A percentile compares a stretch with the other conserved stretches of the same genome.
Evolutionary conservation across 2,329 filamentous ascomycete species (phyloP).

Genomic region (Monilinia fructicola): DNA sequence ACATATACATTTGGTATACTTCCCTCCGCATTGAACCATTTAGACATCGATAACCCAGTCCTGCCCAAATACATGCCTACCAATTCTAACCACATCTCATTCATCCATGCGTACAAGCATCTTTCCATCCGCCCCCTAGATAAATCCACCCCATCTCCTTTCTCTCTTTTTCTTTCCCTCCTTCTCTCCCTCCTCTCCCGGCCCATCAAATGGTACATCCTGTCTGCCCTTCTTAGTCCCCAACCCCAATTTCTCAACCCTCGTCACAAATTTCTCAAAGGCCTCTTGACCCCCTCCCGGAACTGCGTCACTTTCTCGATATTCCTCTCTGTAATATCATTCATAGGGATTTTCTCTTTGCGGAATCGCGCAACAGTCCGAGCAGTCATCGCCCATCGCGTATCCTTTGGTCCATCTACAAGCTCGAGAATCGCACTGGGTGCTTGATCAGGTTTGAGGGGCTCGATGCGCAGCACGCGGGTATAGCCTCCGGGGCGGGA

Average conservation of each 20-base stretch:
- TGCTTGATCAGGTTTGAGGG: constrained; percentile 82
- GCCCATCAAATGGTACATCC: constrained; percentile 30
- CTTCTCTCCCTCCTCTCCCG: constrained; percentile 15
- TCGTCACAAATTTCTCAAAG: constrained; percentile 64
- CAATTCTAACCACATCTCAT: background rate
- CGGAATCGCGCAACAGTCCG: constrained; percentile 71
- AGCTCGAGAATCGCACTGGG: constrained; percentile 89
- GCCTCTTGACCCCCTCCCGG: constrained; percentile 64
- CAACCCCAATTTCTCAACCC: constrained; percentile 43
- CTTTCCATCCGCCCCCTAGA: background rate
- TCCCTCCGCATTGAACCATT: background rate
- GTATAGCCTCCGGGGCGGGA: constrained; percentile 86
- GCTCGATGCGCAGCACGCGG: constrained; percentile 87
- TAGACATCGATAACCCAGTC: constrained; percentile 26
- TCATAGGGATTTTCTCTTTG: constrained; percentile 56
- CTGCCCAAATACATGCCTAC: background rate
- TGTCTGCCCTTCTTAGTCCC: constrained; percentile 37
- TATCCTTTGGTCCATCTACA: constrained; percentile 90
- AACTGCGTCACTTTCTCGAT: constrained; percentile 79
- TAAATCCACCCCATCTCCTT: constrained; percentile 24
- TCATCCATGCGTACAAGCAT: constrained; percentile 15
- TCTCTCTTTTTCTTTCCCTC: constrained; percentile 18
- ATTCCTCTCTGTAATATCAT: constrained; percentile 74
- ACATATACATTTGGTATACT: constrained; percentile 23
- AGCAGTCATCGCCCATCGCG: constrained; percentile 92